Percentiles rank a stretch among this genome's conserved stretches.
phyloP scores from a whole-genome alignment of 2,329 filamentous ascomycete species.

The Fusarium chaquense region DNA sequence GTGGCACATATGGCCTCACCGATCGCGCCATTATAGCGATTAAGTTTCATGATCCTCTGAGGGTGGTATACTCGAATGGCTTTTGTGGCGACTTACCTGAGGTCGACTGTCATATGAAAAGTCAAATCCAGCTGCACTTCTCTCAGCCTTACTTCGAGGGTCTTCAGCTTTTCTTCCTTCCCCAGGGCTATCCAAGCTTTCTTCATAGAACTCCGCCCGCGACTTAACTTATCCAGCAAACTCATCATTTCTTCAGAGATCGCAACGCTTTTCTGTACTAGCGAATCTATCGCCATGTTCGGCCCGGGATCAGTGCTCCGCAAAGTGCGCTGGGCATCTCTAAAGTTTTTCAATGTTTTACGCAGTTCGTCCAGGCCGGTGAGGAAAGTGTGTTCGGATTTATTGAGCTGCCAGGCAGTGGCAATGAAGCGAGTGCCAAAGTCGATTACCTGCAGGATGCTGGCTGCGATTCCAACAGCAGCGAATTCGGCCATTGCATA shows the following conservation, averaged over 20 bases:
- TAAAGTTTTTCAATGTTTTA: background rate
- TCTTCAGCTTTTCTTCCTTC: slow-evolving; percentile 10
- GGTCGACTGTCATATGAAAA: background rate
- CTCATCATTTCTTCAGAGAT: background rate
- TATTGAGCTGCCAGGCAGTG: background rate
- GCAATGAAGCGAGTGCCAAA: slow-evolving; percentile 19
- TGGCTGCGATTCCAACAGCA: slow-evolving; percentile 7
- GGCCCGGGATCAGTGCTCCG: background rate
- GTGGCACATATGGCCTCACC: background rate
- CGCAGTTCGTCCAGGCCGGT: background rate
- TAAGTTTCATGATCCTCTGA: background rate
- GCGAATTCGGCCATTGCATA: slow-evolving; percentile 15
- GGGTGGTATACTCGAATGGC: background rate
- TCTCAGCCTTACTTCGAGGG: background rate
- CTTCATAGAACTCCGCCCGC: background rate
- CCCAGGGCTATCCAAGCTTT: slow-evolving; percentile 7
- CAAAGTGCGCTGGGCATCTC: background rate
- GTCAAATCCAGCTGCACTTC: slow-evolving; percentile 1
- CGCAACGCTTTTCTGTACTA: background rate
- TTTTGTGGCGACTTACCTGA: background rate
- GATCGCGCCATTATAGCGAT: background rate
- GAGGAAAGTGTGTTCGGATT: background rate
- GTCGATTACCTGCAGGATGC: slow-evolving; percentile 15
- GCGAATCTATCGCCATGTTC: background rate
- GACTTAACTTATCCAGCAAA: background rate